Evolutionary conservation across 306 rosid genomes (phyloP).

Genomic region (Sicyos baderoa): DNA sequence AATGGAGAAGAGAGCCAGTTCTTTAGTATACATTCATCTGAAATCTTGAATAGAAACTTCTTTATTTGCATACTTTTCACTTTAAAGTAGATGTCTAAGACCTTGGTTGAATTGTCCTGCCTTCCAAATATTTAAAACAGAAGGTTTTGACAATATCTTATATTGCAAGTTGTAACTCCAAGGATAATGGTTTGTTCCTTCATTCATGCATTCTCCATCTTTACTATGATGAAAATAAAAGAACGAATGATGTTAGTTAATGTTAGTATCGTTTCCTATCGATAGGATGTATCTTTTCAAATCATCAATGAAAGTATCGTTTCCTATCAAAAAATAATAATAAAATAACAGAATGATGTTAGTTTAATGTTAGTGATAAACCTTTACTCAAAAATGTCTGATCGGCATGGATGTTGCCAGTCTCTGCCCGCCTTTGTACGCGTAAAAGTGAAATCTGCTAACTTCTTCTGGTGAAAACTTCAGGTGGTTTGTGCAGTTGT

Average conservation of each 20-base stretch:
- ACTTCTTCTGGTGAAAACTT: slow-evolving; percentile 29
- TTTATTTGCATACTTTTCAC: background rate
- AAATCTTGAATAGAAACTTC: background rate
- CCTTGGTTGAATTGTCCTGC: background rate
- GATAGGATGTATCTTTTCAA: no score
- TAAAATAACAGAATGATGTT: background rate
- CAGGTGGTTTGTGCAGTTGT: slow-evolving; percentile 90
- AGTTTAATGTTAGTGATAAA: background rate
- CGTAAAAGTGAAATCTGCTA: slow-evolving; percentile 2
- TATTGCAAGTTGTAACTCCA: slow-evolving; percentile 9
- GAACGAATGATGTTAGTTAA: background rate
- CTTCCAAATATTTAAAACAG: background rate
- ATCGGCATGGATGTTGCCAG: background rate
- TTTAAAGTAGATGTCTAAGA: background rate
- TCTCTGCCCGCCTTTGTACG: background rate
- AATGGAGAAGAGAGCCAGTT: slow-evolving; percentile 2
- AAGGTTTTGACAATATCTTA: background rate
- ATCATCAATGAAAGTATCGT: no score
- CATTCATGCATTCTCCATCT: slow-evolving; percentile 7
- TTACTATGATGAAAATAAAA: background rate
- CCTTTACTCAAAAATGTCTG: background rate
- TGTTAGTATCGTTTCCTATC: no score
- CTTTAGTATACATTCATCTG: background rate
- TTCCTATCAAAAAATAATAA: no score
- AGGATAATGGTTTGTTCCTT: background rate